Evolutionary conservation across 371 early-diverging fungal species (phyloP), one percentile per base, ranked within the genome.

Genomic region (Mortierella sp.): DNA sequence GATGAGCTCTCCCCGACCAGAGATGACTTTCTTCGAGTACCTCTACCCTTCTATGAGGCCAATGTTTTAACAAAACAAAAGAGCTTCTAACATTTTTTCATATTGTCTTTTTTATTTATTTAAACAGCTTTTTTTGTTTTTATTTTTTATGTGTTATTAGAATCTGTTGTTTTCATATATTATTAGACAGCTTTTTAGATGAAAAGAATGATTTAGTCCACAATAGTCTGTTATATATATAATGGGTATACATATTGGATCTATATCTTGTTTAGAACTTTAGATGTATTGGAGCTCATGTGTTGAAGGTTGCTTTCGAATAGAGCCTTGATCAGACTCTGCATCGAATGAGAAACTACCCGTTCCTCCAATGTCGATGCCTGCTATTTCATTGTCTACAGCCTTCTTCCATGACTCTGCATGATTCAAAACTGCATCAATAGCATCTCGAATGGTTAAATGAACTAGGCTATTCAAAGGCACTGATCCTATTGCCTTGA

Each of bases 21-120:
- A 81, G 15, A 81, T 72, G 66, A 81, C 82, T 23, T 81, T 81
- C 47, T 81, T 81, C 37, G 82, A 81, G 55, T 81, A 81, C 37
- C 69, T 81, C 26, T 81, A 75, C 26, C 82, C 82, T 9, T 61
- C 81, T 9, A 80, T 72, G 13, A 59, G 64, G 8, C 59, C 71
- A 10, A 29, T 71, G 31, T 71, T 74, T 45, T 80, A 56, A 59
- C 4, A 34, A 5, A 22, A 17, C 19, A 8, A 42, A 6, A n/a
- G 29, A 8, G 5, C 26, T 60, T 43, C 26, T 59, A 15, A 26
- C 5, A n/a, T 42, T 15, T 42, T 61, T 0, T 10, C 10, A 19
- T 64, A 1, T 28, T 19, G 26, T 55, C 40, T 42, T 56, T 28
- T 43, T 22, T 65, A 19, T 45, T 45, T 45, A 45, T 47, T 47